Evolutionary conservation across 164 flowering plant genomes (phyloP).

Genomic region (Chloranthus sessilifolius): DNA sequence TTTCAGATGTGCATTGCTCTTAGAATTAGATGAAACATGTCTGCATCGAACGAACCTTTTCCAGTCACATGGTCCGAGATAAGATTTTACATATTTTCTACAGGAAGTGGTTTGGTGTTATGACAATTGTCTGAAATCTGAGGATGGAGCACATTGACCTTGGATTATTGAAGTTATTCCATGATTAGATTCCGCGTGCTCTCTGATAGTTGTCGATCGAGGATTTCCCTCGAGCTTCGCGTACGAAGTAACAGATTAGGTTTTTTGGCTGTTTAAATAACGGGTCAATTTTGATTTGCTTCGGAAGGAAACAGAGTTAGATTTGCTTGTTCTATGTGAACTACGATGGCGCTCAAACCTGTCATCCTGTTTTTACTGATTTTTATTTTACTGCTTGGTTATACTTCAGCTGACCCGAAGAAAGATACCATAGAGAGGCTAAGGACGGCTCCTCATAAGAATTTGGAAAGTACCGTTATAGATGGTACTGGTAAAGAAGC

Average conservation of each 20-base stretch:
- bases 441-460: constrained; percentile 62
- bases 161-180: background rate
- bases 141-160: background rate
- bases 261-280: background rate
- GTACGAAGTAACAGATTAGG: background rate
- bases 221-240: background rate
- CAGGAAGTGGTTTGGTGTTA: background rate
- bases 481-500: constrained; percentile 64
- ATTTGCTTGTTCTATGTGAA: background rate
- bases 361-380: constrained; percentile 27
- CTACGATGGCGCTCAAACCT: constrained; percentile 30
- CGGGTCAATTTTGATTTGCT: background rate
- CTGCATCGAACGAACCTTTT: background rate
- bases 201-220: background rate
- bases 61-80: background rate
- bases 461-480: constrained; percentile 39
- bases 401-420: constrained; percentile 29
- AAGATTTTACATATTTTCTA: background rate
- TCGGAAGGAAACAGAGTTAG: background rate
- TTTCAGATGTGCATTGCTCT: background rate
- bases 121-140: background rate
- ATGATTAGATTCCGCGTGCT: background rate
- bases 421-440: constrained; percentile 21
- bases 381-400: constrained; percentile 18
- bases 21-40: background rate